Evolutionary conservation across 305 asterid species (phyloP).

Genomic region (Fraxinus ornus): DNA sequence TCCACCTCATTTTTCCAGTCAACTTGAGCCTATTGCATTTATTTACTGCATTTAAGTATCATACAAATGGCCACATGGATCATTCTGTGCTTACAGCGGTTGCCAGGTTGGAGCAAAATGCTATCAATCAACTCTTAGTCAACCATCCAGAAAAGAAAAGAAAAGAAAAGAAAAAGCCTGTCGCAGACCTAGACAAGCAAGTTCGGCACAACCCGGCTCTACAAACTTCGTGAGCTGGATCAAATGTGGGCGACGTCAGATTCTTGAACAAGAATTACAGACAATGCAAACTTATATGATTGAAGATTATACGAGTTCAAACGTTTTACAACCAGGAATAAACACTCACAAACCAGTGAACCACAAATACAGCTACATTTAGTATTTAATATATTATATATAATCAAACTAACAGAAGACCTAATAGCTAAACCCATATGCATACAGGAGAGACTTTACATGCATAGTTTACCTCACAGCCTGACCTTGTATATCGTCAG

Average conservation of each 20-base stretch:
- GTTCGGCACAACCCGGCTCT: background rate
- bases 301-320: slow-evolving; percentile 27
- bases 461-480: slow-evolving; percentile 39
- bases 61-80: background rate
- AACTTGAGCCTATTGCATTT: slow-evolving; percentile 7
- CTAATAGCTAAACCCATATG: slow-evolving; percentile 18
- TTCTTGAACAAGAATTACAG: background rate
- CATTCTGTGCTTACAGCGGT: background rate
- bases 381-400: slow-evolving; percentile 1
- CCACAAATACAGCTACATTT: slow-evolving; percentile 29
- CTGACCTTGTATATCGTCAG: slow-evolving; percentile 34
- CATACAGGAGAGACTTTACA: slow-evolving; percentile 23
- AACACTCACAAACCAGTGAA: background rate
- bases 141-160: background rate
- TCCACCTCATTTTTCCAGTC: background rate
- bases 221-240: background rate
- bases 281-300: slow-evolving; percentile 22
- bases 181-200: background rate
- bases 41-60: background rate
- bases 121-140: background rate
- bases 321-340: slow-evolving; percentile 24
- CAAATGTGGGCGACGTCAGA: background rate
- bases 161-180: background rate
- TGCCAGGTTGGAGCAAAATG: background rate
- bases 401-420: slow-evolving; percentile 24